Evolutionary conservation across 2,329 filamentous ascomycete genomes (phyloP).

Genomic region (Pseudogymnoascus destructans): DNA sequence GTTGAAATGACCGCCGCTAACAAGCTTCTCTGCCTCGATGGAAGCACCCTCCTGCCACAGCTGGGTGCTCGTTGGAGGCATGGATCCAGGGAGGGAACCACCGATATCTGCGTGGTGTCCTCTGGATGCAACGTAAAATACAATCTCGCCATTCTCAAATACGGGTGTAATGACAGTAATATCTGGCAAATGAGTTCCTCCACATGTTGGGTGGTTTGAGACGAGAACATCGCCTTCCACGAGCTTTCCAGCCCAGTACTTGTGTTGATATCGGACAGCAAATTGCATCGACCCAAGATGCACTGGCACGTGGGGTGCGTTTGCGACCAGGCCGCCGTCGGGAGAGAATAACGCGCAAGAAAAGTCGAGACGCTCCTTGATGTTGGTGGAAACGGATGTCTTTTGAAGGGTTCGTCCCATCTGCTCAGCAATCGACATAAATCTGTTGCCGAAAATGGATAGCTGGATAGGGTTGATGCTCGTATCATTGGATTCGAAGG

Average conservation of each 20-base stretch:
- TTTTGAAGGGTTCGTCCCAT: conserved; percentile 69
- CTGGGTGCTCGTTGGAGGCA: conserved; percentile 62
- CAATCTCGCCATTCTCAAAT: conserved; percentile 57
- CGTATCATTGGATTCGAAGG: conserved; percentile 27
- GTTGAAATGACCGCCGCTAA: conserved; percentile 64
- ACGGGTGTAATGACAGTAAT: conserved; percentile 72
- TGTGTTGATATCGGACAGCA: conserved; percentile 54
- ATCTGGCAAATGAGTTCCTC: conserved; percentile 72
- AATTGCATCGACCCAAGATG: conserved; percentile 59
- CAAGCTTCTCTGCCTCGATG: conserved; percentile 56
- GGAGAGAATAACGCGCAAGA: conserved; percentile 68
- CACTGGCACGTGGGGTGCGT: conserved; percentile 65
- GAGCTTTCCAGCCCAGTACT: conserved; percentile 63
- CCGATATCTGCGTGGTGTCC: conserved; percentile 79
- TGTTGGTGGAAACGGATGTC: conserved; percentile 63
- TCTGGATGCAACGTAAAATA: conserved; percentile 70
- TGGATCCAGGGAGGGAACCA: conserved; percentile 67
- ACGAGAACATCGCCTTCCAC: conserved; percentile 68
- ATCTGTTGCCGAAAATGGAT: conserved; percentile 64
- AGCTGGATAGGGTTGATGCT: conserved; percentile 60
- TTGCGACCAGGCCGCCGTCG: conserved; percentile 60
- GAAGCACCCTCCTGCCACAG: conserved; percentile 52
- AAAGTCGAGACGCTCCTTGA: conserved; percentile 70
- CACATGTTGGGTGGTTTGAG: conserved; percentile 68
- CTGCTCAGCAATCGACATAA: conserved; percentile 75